Evolutionary conservation across 176 grass and related monocot species (phyloP), one percentile per base, ranked within the genome.

Genomic region (Lolium perenne): DNA sequence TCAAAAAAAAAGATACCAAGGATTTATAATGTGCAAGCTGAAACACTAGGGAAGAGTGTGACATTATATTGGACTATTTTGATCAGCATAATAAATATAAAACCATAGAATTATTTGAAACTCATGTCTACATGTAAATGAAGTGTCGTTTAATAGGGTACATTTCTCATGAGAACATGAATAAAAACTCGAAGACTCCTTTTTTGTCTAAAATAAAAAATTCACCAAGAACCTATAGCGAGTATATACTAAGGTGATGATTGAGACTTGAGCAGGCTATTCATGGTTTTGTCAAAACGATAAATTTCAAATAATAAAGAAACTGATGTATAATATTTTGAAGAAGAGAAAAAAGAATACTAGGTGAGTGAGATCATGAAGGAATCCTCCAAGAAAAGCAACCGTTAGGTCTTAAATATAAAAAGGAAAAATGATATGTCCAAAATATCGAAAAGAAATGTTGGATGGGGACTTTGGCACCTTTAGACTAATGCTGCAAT

Each of bases 401-500:
- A 58, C 11, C 17, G 2, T 32, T 35, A 10, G 8, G 35, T 60
- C 26, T 83, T 3, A 2, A 74, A 29, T 4, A 55, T 40, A 71
- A 23, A 5, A 61, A 13, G 11, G 10, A 1, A 50, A 50, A 50
- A 50, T 10, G 45, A 48, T 46, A 22, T 73, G 20, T 73, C 6
- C 21, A 46, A 46, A 45, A 61, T 2, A 59, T 9, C 3, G 1
- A 25, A 71, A 86, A 86, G 15, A 69, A 86, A 59, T 49, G 15
- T 4, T 79, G n/a, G 65, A 47, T 69, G 15, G n/a, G 21, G 61
- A 67, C 62, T 38, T 10, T 1, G 10, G 38, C 6, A 8, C 1
- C 16, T 79, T 79, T 79, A 69, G 50, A 48, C 15, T 10, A 69
- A 59, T 71, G 50, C 10, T 79, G 64, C 84, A 71, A 79, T 60